Evolutionary conservation across 1,284 basidiomycete genomes (phyloP).

Genomic region (Ceratobasidium sp.): DNA sequence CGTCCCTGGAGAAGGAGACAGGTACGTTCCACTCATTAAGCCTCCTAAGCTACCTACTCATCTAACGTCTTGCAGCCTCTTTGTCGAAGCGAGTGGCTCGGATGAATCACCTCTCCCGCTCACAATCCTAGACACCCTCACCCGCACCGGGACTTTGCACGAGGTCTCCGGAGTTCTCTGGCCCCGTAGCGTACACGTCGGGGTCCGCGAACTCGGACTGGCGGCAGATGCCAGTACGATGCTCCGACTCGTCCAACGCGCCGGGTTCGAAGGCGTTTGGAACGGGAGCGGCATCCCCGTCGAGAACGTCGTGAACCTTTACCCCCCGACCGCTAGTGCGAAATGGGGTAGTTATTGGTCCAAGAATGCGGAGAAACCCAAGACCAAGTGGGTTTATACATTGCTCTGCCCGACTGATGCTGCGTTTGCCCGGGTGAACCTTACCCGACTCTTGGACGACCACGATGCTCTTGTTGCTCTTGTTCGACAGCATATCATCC

Average conservation of each 20-base stretch:
- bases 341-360: background rate
- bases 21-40: conserved; percentile 10
- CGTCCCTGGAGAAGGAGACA: conserved; percentile 38
- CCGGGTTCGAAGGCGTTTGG: conserved; percentile 87
- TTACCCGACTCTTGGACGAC: conserved; percentile 78
- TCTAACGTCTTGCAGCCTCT: conserved; percentile 9
- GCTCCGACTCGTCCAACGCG: conserved; percentile 80
- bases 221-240: conserved; percentile 90
- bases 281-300: conserved; percentile 78
- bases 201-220: conserved; percentile 85
- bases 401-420: conserved; percentile 90
- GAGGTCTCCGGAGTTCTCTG: conserved; percentile 81
- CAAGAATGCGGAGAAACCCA: conserved; percentile 31
- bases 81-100: conserved; percentile 27
- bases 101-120: conserved; percentile 28
- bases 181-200: conserved; percentile 86
- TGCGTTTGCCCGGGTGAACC: conserved; percentile 88
- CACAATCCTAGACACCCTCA: conserved; percentile 64
- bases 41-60: background rate
- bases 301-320: conserved; percentile 52
- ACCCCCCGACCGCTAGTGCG: background rate
- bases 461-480: conserved; percentile 66
- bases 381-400: conserved; percentile 66
- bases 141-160: conserved; percentile 90
- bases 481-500: conserved; percentile 90